Evolutionary conservation across 2,329 filamentous ascomycete genomes (phyloP), one percentile per base, ranked within the genome.

Genomic region (Botrytis pseudocinerea): DNA sequence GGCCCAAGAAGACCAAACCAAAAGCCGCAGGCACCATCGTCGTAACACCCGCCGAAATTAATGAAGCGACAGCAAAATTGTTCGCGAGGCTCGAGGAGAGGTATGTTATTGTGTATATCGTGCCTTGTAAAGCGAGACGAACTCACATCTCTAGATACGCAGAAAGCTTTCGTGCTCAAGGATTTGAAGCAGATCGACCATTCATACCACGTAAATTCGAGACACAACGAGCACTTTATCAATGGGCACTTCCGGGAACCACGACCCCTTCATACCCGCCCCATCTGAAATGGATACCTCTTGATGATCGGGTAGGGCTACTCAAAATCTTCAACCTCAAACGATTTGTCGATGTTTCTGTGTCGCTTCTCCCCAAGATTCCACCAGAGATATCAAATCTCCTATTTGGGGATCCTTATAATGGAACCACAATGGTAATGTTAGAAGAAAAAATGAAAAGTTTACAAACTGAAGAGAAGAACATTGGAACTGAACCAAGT

Each of bases 291-390:
- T 73, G 77, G 20, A 78, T 79, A 25, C 78, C 78, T 20, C 73
- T 75, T 12, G 75, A 76, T 51, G 76, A 80, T 40, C 72, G 74
- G 22, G 75, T 75, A 12, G 74, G 76, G 22, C 72, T 77, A 40
- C 73, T 77, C 7, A 73, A 77, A 8, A 78, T 80, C 22, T 80
- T 80, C 75, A 76, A 79, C 64, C 74, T 74, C 65, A 78, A 76
- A 71, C 70, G 78, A 48, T 65, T 78, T 10, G 74, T 79, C 35
- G 77, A 81, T 40, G 70, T 69, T 22, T n/a, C 46, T 8, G 51
- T 73, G 42, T 71, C 78, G n/a, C 75, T 79, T n/a, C 73, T 80
- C 0, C 74, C 79, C 9, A 74, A 74, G 14, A 75, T 80, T 25
- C 78, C 78, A 22, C 35, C 73, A 28, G 40, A 69, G 20, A 74